Base-by-base conservation (phyloP, 129 eudicot genomes). In the Artemisia tridentata region DNA sequence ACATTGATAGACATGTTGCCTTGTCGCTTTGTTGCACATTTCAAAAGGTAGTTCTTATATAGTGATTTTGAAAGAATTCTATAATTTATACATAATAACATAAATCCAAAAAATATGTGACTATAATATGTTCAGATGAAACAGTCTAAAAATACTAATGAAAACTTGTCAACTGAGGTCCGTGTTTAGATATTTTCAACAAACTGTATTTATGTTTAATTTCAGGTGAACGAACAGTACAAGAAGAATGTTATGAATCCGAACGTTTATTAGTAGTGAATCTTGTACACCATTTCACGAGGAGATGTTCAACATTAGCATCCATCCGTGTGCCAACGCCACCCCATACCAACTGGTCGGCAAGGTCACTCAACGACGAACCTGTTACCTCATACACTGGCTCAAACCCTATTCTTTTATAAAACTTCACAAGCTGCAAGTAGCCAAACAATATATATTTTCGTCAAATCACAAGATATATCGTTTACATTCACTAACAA, bases 261-360 rank as follows among this genome's bases (percentile, higher is more conserved):
- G 73, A 71, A 20, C 0, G 57, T 50, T 31, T 66, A 65, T 17
- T 51, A 48, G 69, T 38, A 4, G 54, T 81, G 76, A 89, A 89
- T 74, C 86, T 73, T 53, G 90, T 70, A 63, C 88, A 89, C 97
- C 98, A 89, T 69, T 82, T 89, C 14, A 85, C 31, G 34, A 92
- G 88, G 17, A 92, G 98, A 20, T 82, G 72, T 79, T 85, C 69
- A 9, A 89, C 61, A 25, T 81, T 48, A 52, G 96, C 98, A 59
- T 87, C 90, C 92, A 92, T 89, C 17, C 88, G 62, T 3, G 98
- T 92, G 17, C 96, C 96, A 29, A 77, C 78, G 3, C 96, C 98
- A 50, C 98, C 96, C 96, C 96, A 89, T 5, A 82, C 86, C 63
- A 89, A 56, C 92, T 83, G 83, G 84, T 87, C 84, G 6, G 72